These are phyloP conservation scores for Cutaneotrichosporon sp. DNA, from an alignment of 1,284 basidiomycete species.

Conservation along the genomic window DNA sequence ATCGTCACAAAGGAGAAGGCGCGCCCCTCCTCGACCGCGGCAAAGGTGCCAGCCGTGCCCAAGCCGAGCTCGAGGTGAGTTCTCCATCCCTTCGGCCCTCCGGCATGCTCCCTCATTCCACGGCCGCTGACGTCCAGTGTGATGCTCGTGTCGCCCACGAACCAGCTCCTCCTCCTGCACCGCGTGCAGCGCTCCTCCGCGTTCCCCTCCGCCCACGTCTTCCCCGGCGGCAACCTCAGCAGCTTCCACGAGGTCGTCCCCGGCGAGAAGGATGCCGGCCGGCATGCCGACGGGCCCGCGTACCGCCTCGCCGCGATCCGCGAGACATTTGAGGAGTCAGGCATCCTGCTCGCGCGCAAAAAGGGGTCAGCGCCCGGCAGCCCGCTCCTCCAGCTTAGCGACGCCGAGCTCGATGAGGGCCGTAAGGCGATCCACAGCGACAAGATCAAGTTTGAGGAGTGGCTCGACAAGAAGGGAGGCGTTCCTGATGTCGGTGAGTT, in stretches of 20 bases:
- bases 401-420: constrained; percentile 9
- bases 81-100: no score
- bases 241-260: constrained; percentile 45
- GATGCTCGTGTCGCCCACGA: constrained; percentile 42
- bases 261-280: background rate
- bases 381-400: constrained; percentile 15
- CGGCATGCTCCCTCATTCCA: background rate
- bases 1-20: constrained; percentile 5
- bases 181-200: constrained; percentile 54
- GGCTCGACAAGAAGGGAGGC: constrained; percentile 17
- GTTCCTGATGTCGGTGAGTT: constrained; percentile 15
- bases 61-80: constrained; percentile 8
- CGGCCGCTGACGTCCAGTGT: constrained; percentile 5
- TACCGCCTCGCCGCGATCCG: constrained; percentile 25
- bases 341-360: constrained; percentile 23
- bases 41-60: constrained; percentile 2
- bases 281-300: constrained; percentile 17
- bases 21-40: background rate
- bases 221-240: constrained; percentile 52
- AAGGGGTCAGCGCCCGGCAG: background rate
- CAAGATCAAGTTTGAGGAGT: constrained; percentile 22
- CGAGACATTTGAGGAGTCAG: constrained; percentile 27
- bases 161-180: constrained; percentile 44
- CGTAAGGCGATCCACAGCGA: constrained; percentile 18
- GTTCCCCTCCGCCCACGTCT: constrained; percentile 58